Percentiles rank a stretch among this genome's conserved stretches.
These are phyloP conservation scores for Linderniella brevidens DNA, from an alignment of 257 asterid species.

Conservation along the genomic window DNA sequence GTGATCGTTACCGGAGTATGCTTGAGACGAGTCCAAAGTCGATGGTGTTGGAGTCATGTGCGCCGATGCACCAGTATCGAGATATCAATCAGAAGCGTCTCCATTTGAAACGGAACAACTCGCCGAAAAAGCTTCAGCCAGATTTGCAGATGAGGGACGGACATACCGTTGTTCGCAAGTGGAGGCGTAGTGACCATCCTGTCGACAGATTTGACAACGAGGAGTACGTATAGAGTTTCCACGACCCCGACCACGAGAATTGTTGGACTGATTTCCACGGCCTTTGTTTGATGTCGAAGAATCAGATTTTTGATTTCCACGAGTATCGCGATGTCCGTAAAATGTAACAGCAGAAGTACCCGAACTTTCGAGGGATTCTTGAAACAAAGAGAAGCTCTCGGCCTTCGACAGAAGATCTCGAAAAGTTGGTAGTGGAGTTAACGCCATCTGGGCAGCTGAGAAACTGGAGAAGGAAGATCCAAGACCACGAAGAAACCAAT, in stretches of 20 bases:
- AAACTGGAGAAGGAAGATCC: neutral
- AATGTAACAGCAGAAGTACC: neutral
- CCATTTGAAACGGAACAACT: neutral
- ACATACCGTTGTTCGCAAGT: too few relatives aligned
- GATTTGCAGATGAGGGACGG: neutral
- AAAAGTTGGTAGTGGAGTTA: neutral
- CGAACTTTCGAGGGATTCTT: neutral
- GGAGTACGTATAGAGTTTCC: too few relatives aligned
- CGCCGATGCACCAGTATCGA: neutral
- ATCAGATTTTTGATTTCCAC: too few relatives aligned
- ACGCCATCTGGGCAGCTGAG: neutral
- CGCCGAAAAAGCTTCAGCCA: neutral
- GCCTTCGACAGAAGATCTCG: conserved; percentile 1
- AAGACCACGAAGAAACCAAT: neutral
- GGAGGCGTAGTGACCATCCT: too few relatives aligned
- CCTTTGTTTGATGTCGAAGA: neutral
- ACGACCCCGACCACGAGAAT: too few relatives aligned
- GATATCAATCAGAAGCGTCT: neutral
- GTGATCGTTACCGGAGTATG: neutral
- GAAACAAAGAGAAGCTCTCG: neutral
- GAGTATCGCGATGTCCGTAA: too few relatives aligned
- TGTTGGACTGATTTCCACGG: neutral
- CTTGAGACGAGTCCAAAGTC: too few relatives aligned
- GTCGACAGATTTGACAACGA: too few relatives aligned
- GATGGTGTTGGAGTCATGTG: too few relatives aligned